Percentiles rank a stretch among this genome's conserved stretches.
Evolutionary conservation across 257 asterid genomes (phyloP).

Genomic region (Mentha longifolia): DNA sequence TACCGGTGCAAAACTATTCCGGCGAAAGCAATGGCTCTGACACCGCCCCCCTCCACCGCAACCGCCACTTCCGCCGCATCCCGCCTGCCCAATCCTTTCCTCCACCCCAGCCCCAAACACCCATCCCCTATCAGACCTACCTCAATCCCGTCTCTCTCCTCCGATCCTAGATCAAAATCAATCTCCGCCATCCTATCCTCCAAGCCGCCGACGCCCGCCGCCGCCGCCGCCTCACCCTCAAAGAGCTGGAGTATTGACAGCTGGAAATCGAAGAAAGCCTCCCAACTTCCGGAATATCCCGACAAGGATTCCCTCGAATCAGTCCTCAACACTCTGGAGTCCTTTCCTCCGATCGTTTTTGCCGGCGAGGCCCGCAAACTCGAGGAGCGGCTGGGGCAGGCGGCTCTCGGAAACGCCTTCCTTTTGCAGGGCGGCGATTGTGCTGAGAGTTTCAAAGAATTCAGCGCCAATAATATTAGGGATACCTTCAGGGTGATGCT

Average conservation of each 20-base stretch:
- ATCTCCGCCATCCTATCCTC: slow-evolving; percentile 60
- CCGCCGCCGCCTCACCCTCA: slow-evolving; percentile 31
- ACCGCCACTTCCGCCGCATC: slow-evolving; percentile 26
- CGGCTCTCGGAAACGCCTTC: slow-evolving; percentile 75
- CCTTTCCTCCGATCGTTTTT: slow-evolving; percentile 79
- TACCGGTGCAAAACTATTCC: slow-evolving; percentile 25
- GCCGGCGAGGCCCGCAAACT: slow-evolving; percentile 86
- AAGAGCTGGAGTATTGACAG: slow-evolving; percentile 62
- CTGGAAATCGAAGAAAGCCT: slow-evolving; percentile 74
- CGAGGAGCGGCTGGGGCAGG: slow-evolving; percentile 72
- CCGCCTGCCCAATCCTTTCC: slow-evolving; percentile 38
- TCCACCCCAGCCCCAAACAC: slow-evolving; percentile 36
- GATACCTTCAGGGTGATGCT: slow-evolving; percentile 78
- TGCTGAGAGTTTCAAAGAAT: slow-evolving; percentile 87
- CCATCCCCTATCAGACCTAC: slow-evolving; percentile 33
- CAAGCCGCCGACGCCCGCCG: slow-evolving; percentile 34
- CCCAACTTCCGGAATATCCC: slow-evolving; percentile 72
- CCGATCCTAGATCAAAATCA: slow-evolving; percentile 41
- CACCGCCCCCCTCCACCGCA: slow-evolving; percentile 33
- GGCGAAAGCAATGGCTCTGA: slow-evolving; percentile 45
- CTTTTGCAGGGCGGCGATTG: slow-evolving; percentile 86
- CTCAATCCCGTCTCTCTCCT: slow-evolving; percentile 37
- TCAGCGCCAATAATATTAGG: slow-evolving; percentile 77
- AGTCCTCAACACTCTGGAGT: slow-evolving; percentile 63
- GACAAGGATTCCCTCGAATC: slow-evolving; percentile 50